A percentile compares a stretch with the other conserved stretches of the same genome.
Evolutionary conservation across 305 asterid species (phyloP).

Genomic region (Salvia sclarea): DNA sequence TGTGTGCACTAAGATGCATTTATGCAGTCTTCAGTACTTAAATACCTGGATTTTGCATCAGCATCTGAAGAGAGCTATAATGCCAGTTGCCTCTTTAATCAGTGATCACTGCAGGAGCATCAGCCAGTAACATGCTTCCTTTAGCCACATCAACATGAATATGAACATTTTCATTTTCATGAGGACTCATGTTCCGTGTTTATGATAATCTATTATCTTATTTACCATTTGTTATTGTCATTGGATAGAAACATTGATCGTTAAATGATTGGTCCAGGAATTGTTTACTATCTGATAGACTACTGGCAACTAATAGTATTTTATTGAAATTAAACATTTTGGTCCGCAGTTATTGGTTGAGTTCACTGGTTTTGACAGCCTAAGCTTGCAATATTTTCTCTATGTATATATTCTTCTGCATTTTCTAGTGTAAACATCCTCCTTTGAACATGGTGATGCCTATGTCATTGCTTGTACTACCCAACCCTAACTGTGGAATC

Average conservation of each 20-base stretch:
- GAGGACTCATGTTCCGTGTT: neutral
- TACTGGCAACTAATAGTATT: neutral
- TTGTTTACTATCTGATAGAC: neutral
- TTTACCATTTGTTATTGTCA: neutral
- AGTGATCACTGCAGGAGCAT: neutral
- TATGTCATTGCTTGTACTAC: neutral
- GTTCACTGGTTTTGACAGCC: neutral
- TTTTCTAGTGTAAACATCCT: neutral
- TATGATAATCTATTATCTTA: neutral
- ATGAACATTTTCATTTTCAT: neutral
- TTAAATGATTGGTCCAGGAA: constrained; percentile 1
- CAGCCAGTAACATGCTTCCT: neutral
- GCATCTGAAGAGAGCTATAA: neutral
- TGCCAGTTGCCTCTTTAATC: neutral
- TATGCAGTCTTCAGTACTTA: constrained; percentile 5
- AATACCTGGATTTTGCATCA: neutral
- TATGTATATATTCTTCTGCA: neutral
- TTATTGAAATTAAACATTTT: neutral
- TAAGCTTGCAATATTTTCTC: neutral
- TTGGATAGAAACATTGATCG: neutral
- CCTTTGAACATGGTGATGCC: neutral
- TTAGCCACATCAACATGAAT: neutral
- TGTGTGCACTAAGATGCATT: neutral
- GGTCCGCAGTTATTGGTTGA: neutral
- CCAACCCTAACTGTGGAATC: neutral